These are phyloP conservation scores for Rhizopogon rudus DNA, from an alignment of 768 basidiomycete species.

Conservation along the genomic window DNA sequence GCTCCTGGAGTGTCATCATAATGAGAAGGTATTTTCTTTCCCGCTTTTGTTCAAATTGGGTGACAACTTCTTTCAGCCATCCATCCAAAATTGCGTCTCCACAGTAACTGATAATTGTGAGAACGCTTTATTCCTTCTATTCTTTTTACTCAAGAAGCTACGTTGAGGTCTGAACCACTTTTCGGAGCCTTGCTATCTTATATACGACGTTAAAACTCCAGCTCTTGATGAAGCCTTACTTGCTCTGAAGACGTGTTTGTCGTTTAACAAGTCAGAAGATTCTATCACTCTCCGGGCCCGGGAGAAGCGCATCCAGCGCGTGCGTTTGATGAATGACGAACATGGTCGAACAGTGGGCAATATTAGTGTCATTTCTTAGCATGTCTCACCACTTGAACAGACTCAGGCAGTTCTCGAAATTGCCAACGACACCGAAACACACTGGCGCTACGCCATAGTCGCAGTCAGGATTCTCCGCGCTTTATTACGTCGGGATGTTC, in stretches of 20 bases:
- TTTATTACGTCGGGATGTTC: constrained; percentile 60
- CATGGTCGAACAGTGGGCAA: constrained; percentile 39
- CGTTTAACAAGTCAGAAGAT: constrained; percentile 25
- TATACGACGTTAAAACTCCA: constrained; percentile 47
- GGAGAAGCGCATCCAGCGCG: constrained; percentile 42
- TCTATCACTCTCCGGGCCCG: constrained; percentile 36
- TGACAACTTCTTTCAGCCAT: constrained; percentile 40
- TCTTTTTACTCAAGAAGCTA: constrained; percentile 1
- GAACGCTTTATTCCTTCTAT: constrained; percentile 7
- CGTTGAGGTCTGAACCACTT: constrained; percentile 52
- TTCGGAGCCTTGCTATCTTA: constrained; percentile 51
- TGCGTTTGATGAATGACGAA: constrained; percentile 36
- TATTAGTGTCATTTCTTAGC: background rate
- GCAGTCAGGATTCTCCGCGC: constrained; percentile 66
- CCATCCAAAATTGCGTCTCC: constrained; percentile 70
- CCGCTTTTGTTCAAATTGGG: background rate
- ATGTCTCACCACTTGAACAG: constrained; percentile 2
- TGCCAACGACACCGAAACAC: constrained; percentile 56
- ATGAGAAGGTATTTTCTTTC: constrained; percentile 61
- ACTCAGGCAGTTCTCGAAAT: constrained; percentile 43
- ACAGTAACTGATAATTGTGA: constrained; percentile 64
- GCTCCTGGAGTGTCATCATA: constrained; percentile 71
- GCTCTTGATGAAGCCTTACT: constrained; percentile 33
- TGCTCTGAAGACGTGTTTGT: constrained; percentile 34
- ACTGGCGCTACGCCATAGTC: constrained; percentile 77